Base-by-base conservation (phyloP, 345 rosid species). In the Aquilaria yunnanensis region DNA sequence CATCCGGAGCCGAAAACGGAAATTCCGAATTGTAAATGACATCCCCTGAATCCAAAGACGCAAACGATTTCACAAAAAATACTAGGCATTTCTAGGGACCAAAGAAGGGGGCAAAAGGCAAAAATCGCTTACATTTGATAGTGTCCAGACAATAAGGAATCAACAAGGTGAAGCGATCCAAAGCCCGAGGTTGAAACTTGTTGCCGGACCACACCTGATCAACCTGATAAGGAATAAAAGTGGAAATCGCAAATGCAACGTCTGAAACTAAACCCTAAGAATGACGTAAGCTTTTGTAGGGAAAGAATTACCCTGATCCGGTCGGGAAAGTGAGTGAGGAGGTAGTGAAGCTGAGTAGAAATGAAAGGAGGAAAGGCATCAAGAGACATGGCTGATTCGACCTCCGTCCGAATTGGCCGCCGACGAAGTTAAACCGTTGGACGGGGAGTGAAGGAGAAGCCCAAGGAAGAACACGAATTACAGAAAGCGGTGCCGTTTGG, bases 151-250 rank as follows among this genome's bases (percentile, higher is more conserved):
- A 94, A 66, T 85, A 94, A 23, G 99, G 96, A 51, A 94, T 85
- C 60, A 85, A 78, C 81, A 94, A 80, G 50, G 96, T 86, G 73
- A 90, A 90, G 5, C 99, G 96, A 74, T 94, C 99, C 33, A 83
- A 82, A 65, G 69, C 74, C 41, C 65, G 78, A 6, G 88, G 71
- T 60, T 70, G 62, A 30, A 77, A 77, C 72, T 81, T 85, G 78
- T 84, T 83, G 16, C 99, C 97, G 1, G 96, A 90, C 86, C 92
- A 73, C 9, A 71, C 81, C 74, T 85, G 90, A 61, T 88, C 99
- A 55, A 94, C 79, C 99, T 94, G 77, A 68, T 73, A 1, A n/a
- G 12, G 51, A 45, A 46, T 34, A 56, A 23, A 12, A 65, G 62
- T 4, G 29, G 10, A 23, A 32, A 31, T 30, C 29, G 6, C 46